Base-by-base conservation (phyloP, 1,139 yeast genomes). In the Zygoascus hellenicus region DNA sequence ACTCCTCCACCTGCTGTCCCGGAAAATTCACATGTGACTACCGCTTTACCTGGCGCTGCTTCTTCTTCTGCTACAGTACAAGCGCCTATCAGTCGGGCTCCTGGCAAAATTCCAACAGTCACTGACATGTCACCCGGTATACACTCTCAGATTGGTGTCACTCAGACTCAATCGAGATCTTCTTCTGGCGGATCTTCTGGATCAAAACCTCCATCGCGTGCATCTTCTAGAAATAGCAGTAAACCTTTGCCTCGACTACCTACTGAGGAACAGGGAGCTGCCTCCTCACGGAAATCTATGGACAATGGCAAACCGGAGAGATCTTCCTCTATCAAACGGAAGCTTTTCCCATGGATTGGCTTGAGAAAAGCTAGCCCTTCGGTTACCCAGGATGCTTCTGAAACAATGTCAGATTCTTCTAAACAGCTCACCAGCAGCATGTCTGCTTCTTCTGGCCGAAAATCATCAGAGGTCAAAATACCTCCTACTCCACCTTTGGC, bases 401-500 rank as follows among this genome's bases (percentile, higher is more conserved):
- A 36, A 4, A 14, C 16, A 29, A 10, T 29, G 2, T 2, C 39
- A 9, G 22, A 6, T 14, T 5, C 37, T 13, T 6, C 22, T 16
- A 3, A 16, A 3, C 37, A 34, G 37, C 22, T 15, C 14, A n/a
- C 36, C 30, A 22, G 26, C 26, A 4, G 26, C 26, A 5, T 22
- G 26, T 22, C 26, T 22, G 7, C 26, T 22, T 22, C 26, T 22
- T 5, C 26, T 22, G 7, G 26, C 26, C 4, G 7, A 22, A 30
- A 38, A 37, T 19, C 31, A 5, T 16, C 19, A 22, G 31, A 28
- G 11, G 11, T 30, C 9, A 28, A 36, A 13, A 15, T 32, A 2
- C 37, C 37, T n/a, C 32, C 47, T 14, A 34, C 47, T 19, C 38
- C 37, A 16, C 38, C 42, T 13, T 38, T 32, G 28, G 35, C 42